Conservation (phyloP, 2,329 filamentous ascomycete genomes). For the Periconia sp. region DNA sequence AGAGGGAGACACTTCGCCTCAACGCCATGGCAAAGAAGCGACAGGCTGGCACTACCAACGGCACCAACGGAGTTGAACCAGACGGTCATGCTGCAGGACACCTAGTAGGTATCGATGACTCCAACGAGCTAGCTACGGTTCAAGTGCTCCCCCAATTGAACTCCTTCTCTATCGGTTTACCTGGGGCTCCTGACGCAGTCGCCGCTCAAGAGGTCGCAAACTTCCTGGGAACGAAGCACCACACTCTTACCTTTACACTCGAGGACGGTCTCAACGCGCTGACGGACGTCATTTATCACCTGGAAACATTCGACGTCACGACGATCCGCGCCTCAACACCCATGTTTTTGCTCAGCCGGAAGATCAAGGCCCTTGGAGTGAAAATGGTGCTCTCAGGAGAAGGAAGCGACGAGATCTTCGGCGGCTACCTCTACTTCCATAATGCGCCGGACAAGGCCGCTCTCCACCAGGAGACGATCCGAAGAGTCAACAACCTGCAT, state of each 20-base stretch:
- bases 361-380: slow-evolving; percentile 99
- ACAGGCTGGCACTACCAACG: slow-evolving; percentile 54
- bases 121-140: slow-evolving; percentile 85
- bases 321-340: slow-evolving; percentile 98
- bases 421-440: slow-evolving; percentile 98
- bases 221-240: slow-evolving; percentile 96
- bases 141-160: slow-evolving; percentile 94
- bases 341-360: slow-evolving; percentile 96
- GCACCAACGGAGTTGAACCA: slow-evolving; percentile 50
- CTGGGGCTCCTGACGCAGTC: slow-evolving; percentile 88
- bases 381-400: slow-evolving; percentile 99
- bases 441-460: slow-evolving; percentile 85
- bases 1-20: slow-evolving; percentile 84
- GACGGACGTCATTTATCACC: slow-evolving; percentile 96
- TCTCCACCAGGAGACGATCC: slow-evolving; percentile 96
- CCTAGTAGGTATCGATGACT: slow-evolving; percentile 92
- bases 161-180: slow-evolving; percentile 97
- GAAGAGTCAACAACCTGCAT: slow-evolving; percentile 95
- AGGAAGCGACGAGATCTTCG: slow-evolving; percentile 97
- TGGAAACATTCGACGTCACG: slow-evolving; percentile 97
- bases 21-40: slow-evolving; percentile 64
- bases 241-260: slow-evolving; percentile 97
- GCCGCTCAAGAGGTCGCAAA: slow-evolving; percentile 92
- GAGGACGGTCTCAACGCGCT: slow-evolving; percentile 97
- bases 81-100: slow-evolving; percentile 45